phyloP scores from a whole-genome alignment of 208 protist species.

The Leishmania tarentolae region DNA sequence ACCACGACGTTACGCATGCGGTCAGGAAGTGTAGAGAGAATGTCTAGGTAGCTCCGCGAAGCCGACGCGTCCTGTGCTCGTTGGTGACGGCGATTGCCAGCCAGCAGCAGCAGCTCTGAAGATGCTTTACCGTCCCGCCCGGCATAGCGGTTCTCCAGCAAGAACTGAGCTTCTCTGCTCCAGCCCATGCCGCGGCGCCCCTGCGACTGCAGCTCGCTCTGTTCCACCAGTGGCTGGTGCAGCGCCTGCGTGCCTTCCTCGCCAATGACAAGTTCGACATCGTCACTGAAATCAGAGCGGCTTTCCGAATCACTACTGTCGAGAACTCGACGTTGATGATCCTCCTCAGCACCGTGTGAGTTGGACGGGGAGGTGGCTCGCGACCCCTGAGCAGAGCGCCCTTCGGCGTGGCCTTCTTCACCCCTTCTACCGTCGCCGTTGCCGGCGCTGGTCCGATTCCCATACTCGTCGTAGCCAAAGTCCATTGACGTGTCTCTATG shows the following conservation, averaged over 20 bases:
- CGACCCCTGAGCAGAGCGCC: slow-evolving; percentile 28
- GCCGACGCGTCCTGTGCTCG: not conserved
- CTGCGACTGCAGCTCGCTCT: slow-evolving; percentile 26
- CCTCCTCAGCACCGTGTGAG: slow-evolving; percentile 15
- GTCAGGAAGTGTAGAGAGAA: slow-evolving; percentile 55
- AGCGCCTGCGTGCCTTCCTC: slow-evolving; percentile 67
- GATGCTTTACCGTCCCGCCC: not conserved
- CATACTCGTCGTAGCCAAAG: slow-evolving; percentile 78
- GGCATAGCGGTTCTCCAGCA: slow-evolving; percentile 44
- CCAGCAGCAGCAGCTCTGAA: slow-evolving; percentile 29
- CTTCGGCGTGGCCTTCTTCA: slow-evolving; percentile 32
- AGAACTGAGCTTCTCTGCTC: slow-evolving; percentile 30
- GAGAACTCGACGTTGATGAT: not conserved
- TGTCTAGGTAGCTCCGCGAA: slow-evolving; percentile 44
- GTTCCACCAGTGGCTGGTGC: slow-evolving; percentile 66
- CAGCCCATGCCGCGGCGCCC: slow-evolving; percentile 6
- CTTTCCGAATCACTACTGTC: slow-evolving; percentile 2
- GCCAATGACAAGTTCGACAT: slow-evolving; percentile 83
- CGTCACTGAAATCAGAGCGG: slow-evolving; percentile 73
- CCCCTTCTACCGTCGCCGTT: slow-evolving; percentile 5
- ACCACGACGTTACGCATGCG: slow-evolving; percentile 95
- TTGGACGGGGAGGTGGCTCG: slow-evolving; percentile 30
- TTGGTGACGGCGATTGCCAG: not conserved
- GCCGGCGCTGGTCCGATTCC: slow-evolving; percentile 34
- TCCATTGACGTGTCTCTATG: slow-evolving; percentile 39